Evolutionary conservation across 306 rosid genomes (phyloP), one percentile per base, ranked within the genome.

Genomic region (Cicer pinnatifidum): DNA sequence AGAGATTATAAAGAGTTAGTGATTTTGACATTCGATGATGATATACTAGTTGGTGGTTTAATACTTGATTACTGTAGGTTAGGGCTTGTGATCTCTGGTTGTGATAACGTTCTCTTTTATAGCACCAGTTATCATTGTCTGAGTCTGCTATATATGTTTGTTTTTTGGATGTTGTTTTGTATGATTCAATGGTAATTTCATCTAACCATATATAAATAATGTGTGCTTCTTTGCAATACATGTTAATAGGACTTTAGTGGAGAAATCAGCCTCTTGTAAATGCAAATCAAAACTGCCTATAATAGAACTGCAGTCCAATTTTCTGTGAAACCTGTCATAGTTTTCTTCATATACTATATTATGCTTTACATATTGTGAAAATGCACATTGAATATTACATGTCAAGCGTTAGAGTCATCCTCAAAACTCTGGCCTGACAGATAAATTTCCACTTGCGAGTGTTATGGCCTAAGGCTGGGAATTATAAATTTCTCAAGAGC

Each of bases 101-200:
- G 71, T 40, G 35, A 13, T 67, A 11, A 3, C 16, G 28, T 59
- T 48, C 6, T 47, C 44, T 41, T 75, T 2, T 61, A 62, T 50
- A 23, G 33, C 48, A 40, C 44, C n/a, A 3, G 38, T 39, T 65
- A 54, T 54, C 12, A 9, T 9, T 54, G 60, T 54, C 33, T 17
- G 13, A 48, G 6, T 48, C 53, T n/a, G 8, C 13, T n/a, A 57
- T 33, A 43, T 46, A 23, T 6, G 35, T 10, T 37, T 61, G 35
- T 20, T 37, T 61, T 59, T 35, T 61, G 13, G 7, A 6, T 37
- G 45, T 38, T 61, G 38, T 62, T 62, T 47, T 39, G 37, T 8
- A 46, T 63, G 81, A 54, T 63, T 69, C 61, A 51, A 59, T 47
- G 39, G 19, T 70, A 69, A 38, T 58, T 59, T 60, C 73, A 53